Base-by-base conservation (phyloP, 345 rosid genomes). In the rapeseed (Brassica napus) region DNA sequence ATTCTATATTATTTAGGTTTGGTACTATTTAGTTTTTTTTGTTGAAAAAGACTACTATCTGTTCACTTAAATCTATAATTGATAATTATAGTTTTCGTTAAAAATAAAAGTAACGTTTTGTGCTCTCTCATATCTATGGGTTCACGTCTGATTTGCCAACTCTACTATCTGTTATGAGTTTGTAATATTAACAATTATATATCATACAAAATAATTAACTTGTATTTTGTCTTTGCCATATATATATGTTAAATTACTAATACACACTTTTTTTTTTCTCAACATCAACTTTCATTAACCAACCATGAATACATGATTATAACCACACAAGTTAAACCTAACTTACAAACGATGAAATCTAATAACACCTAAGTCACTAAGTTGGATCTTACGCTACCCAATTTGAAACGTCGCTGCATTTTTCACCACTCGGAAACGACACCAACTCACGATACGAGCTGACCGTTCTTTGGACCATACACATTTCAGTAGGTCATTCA, bases 11-110 rank as follows among this genome's bases (percentile, higher is more conserved):
- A 21, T 58, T 58, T 65, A 71, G 72, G 52, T 57, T 65, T 65
- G 72, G 23, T 54, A 16, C 66, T 71, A 65, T 71, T 71, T 65
- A 28, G 34, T 66, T 65, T 54, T 42, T 42, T 44, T 44, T 44
- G 14, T 44, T 44, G 54, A 12, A 11, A 44, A 44, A 44, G 14
- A 23, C 35, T 69, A 7, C 47, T 34, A 34, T 39, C 47, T 39
- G 14, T 9, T 39, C 15, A 61, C 14, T 76, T 32, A 32, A 15
- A 31, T 31, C 5, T 31, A 26, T 58, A 18, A 18, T 42, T 39
- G 21, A 59, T 39, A 28, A 18, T 49, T 32, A 8, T 44, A 44
- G 16, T 52, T 30, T 14, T 69, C 1, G 68, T 12, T 14, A 18
- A 7, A 68, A 69, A 0, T 15, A 24, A 77, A 15, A 34, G 28